Conservation (phyloP, 2,329 filamentous ascomycete genomes). For the Fusarium sp. region DNA sequence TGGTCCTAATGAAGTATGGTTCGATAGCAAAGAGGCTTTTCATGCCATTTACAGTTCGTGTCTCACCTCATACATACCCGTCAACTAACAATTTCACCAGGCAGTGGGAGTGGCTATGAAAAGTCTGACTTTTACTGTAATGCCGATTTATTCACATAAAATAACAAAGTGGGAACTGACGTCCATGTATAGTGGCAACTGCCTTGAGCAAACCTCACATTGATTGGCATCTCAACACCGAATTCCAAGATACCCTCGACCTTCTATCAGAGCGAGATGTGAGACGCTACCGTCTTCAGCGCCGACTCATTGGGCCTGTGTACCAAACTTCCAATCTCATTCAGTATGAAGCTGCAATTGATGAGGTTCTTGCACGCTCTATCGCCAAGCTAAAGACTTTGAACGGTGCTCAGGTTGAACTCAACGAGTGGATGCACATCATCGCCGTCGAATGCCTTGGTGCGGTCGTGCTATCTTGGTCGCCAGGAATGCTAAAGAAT, state of each 20-base stretch:
- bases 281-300: conserved; percentile 58
- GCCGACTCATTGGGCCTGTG: conserved; percentile 58
- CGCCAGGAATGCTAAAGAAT: conserved; percentile 56
- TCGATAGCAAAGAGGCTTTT: conserved; percentile 58
- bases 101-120: conserved; percentile 56
- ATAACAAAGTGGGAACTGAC: background rate
- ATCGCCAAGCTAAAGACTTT: conserved; percentile 50
- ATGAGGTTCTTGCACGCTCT: conserved; percentile 50
- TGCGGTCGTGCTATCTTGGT: conserved; percentile 61
- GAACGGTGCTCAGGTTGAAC: conserved; percentile 53
- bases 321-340: conserved; percentile 56
- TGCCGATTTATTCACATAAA: conserved; percentile 14
- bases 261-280: conserved; percentile 59
- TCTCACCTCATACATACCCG: conserved; percentile 42
- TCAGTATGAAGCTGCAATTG: conserved; percentile 53
- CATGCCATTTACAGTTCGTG: conserved; percentile 44
- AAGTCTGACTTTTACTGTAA: conserved; percentile 64
- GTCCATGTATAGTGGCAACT: conserved; percentile 52
- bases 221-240: conserved; percentile 48
- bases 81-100: conserved; percentile 40
- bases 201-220: conserved; percentile 54
- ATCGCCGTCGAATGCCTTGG: conserved; percentile 61
- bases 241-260: conserved; percentile 58
- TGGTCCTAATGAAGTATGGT: conserved; percentile 64
- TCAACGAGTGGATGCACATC: conserved; percentile 67